Evolutionary conservation across 768 basidiomycete genomes (phyloP).

Genomic region (Tubosaeta sp.): DNA sequence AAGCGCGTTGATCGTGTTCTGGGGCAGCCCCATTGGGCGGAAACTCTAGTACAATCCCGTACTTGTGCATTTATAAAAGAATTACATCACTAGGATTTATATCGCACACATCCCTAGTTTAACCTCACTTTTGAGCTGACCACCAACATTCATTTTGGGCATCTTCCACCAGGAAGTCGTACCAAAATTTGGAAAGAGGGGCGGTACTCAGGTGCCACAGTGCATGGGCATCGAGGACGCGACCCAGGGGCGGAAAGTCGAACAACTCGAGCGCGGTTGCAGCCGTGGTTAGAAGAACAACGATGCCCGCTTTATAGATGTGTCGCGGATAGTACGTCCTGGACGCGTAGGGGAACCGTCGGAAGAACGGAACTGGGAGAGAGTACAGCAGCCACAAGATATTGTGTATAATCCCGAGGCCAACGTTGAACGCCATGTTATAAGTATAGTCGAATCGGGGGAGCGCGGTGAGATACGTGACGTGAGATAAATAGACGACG

Average conservation of each 20-base stretch:
- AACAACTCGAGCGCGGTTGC: constrained; percentile 82
- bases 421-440: constrained; percentile 83
- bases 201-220: constrained; percentile 90
- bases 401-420: constrained; percentile 75
- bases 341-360: constrained; percentile 51
- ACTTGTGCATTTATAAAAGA: neutral
- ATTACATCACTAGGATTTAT: constrained; percentile 13
- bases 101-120: constrained; percentile 1
- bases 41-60: too few relatives aligned
- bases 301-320: constrained; percentile 48
- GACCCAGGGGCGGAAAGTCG: constrained; percentile 80
- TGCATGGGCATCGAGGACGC: constrained; percentile 84
- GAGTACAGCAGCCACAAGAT: constrained; percentile 76
- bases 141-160: constrained; percentile 68
- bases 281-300: constrained; percentile 66
- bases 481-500: constrained; percentile 59
- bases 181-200: constrained; percentile 77
- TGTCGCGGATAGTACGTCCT: constrained; percentile 57
- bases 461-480: constrained; percentile 71
- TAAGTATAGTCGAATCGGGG: constrained; percentile 90
- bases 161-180: constrained; percentile 76
- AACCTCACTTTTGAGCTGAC: constrained; percentile 32
- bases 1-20: too few relatives aligned
- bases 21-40: too few relatives aligned
- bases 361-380: constrained; percentile 44